A percentile compares a stretch with the other conserved stretches of the same genome.
phyloP scores from a whole-genome alignment of 2,329 filamentous ascomycete genomes.

The Alternaria ventricosa region DNA sequence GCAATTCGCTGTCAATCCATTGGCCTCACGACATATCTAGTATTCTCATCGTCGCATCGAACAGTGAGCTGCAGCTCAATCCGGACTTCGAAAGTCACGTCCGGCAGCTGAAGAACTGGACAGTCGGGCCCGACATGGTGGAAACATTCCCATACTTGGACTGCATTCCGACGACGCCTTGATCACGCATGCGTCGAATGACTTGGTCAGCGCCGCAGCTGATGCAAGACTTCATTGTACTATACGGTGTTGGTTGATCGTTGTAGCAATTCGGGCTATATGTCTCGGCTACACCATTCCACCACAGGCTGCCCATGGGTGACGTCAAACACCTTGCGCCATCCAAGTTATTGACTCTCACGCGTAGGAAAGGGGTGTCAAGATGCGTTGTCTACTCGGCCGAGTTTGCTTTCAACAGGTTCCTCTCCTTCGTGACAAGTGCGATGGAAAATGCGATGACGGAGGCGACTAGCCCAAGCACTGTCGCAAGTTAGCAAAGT shows the following conservation, averaged over 20 bases:
- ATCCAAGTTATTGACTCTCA: neutral
- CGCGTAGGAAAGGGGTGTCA: neutral
- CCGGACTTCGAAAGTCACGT: neutral
- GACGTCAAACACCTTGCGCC: neutral
- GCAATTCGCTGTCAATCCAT: constrained; percentile 6
- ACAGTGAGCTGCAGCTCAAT: neutral
- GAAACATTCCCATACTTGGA: neutral
- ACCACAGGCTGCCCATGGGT: neutral
- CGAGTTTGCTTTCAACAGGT: neutral
- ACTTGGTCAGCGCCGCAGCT: neutral
- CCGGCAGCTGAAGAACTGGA: neutral
- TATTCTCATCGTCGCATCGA: neutral
- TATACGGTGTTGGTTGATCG: neutral
- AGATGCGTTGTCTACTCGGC: neutral
- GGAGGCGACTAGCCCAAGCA: constrained; percentile 1
- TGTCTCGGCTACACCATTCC: neutral
- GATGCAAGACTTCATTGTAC: neutral
- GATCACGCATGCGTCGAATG: neutral
- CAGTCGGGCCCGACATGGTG: neutral
- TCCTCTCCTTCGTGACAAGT: neutral
- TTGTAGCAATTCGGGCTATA: neutral
- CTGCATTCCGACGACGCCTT: neutral
- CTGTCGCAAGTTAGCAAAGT: constrained; percentile 10
- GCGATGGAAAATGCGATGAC: constrained; percentile 15
- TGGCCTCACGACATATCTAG: constrained; percentile 7